Percentiles rank a stretch among this genome's conserved stretches.
phyloP scores from a whole-genome alignment of 805 yeast genomes.

The Candida awuae region DNA sequence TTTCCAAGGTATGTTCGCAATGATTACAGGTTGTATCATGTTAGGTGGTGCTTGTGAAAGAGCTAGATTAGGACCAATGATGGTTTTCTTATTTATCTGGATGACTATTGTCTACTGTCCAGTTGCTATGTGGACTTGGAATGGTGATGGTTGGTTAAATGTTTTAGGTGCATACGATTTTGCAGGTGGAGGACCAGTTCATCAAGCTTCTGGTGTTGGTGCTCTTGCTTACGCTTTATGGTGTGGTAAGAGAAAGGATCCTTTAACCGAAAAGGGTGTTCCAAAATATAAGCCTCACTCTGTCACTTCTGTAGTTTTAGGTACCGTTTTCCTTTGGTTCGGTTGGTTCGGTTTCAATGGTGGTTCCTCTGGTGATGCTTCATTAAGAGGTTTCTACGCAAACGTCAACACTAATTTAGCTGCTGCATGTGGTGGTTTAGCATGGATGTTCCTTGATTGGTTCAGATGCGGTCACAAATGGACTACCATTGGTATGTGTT shows the following conservation, averaged over 20 bases:
- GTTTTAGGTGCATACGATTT: slow-evolving; percentile 82
- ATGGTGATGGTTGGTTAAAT: slow-evolving; percentile 83
- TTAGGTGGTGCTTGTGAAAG: slow-evolving; percentile 98
- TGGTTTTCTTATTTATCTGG: slow-evolving; percentile 91
- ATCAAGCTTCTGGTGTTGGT: slow-evolving; percentile 88
- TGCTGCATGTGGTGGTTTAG: slow-evolving; percentile 85
- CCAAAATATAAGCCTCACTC: slow-evolving; percentile 94
- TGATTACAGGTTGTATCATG: slow-evolving; percentile 87
- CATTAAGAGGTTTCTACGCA: slow-evolving; percentile 92
- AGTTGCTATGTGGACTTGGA: slow-evolving; percentile 97
- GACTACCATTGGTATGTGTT: slow-evolving; percentile 91
- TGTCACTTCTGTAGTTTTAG: slow-evolving; percentile 82
- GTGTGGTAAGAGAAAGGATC: slow-evolving; percentile 89
- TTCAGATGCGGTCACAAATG: slow-evolving; percentile 80
- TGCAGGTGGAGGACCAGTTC: slow-evolving; percentile 99
- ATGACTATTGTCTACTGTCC: slow-evolving; percentile 94
- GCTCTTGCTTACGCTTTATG: slow-evolving; percentile 89
- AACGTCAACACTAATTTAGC: slow-evolving; percentile 89
- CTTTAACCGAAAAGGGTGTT: slow-evolving; percentile 54
- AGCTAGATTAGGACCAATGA: slow-evolving; percentile 93
- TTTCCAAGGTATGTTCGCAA: slow-evolving; percentile 96
- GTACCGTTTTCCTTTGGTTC: slow-evolving; percentile 92
- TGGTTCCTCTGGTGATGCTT: slow-evolving; percentile 91
- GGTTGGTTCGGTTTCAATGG: slow-evolving; percentile 99
- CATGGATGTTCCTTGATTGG: slow-evolving; percentile 91